These are phyloP conservation scores for Kuraishia floccosa DNA, from an alignment of 805 yeast genomes.

Conservation along the genomic window DNA sequence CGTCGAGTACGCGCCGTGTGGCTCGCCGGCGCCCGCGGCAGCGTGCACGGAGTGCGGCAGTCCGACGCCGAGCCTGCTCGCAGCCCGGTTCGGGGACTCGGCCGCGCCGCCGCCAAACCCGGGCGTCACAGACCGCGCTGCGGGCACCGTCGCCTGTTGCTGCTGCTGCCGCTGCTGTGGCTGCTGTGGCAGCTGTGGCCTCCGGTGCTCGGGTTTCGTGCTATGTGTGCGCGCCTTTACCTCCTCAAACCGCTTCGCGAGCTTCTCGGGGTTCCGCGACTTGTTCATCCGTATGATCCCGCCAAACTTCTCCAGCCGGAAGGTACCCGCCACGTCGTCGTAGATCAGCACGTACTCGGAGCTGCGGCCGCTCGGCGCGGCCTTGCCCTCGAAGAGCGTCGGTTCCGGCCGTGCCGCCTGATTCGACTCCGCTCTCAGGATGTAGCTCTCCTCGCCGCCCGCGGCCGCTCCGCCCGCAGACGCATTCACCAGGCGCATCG, in stretches of 20 bases:
- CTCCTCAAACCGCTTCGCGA: constrained; percentile 3
- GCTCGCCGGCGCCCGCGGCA: too few relatives aligned
- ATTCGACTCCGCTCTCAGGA: constrained; percentile 15
- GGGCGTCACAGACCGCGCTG: too few relatives aligned
- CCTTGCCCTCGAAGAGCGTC: constrained; percentile 18
- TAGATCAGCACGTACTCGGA: constrained; percentile 14
- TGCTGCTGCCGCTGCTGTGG: too few relatives aligned
- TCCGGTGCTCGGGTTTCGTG: too few relatives aligned
- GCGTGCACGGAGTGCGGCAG: too few relatives aligned
- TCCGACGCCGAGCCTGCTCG: too few relatives aligned
- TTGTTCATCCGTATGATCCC: constrained; percentile 18
- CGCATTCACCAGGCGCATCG: constrained; percentile 12
- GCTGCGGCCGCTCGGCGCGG: neutral
- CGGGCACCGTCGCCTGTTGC: too few relatives aligned
- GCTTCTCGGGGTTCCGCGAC: constrained; percentile 16
- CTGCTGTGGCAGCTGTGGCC: too few relatives aligned
- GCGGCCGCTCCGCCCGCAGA: constrained; percentile 1
- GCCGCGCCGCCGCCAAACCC: too few relatives aligned
- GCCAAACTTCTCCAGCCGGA: constrained; percentile 14
- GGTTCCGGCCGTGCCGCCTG: constrained; percentile 6
- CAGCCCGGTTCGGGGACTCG: too few relatives aligned
- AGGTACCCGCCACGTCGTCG: constrained; percentile 13
- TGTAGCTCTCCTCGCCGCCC: constrained; percentile 10
- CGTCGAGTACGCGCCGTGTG: too few relatives aligned
- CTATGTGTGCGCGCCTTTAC: too few relatives aligned